phyloP scores from a whole-genome alignment of 495 filamentous ascomycete genomes.

The Penicillium mononematosum region DNA sequence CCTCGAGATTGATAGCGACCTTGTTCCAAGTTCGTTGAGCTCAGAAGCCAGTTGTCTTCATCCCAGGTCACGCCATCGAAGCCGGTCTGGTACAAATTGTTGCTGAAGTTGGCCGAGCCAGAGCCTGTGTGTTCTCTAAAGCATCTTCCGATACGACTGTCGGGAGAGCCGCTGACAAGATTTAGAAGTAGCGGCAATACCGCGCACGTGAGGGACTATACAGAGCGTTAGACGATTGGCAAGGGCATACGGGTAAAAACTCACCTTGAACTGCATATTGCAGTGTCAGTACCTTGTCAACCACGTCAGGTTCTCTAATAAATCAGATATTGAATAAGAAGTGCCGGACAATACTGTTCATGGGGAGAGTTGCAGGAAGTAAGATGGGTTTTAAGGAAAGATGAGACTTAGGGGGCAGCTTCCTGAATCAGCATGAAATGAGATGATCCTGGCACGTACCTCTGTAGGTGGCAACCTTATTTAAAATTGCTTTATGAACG shows the following conservation, averaged over 20 bases:
- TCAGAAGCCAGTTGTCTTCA: conserved; percentile 60
- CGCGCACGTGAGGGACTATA: conserved; percentile 14
- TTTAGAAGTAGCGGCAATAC: conserved; percentile 20
- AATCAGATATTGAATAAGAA: neutral
- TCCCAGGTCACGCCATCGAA: conserved; percentile 61
- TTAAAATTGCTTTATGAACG: conserved; percentile 7
- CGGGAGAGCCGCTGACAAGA: conserved; percentile 14
- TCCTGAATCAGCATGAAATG: conserved; percentile 3
- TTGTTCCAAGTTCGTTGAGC: conserved; percentile 53
- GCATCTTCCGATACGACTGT: conserved; percentile 15
- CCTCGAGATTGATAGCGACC: conserved; percentile 63
- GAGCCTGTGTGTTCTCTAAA: conserved; percentile 18
- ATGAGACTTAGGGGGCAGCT: conserved; percentile 2
- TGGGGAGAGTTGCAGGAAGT: neutral
- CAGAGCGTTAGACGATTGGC: conserved; percentile 1
- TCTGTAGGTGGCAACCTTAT: conserved; percentile 3
- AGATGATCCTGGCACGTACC: conserved; percentile 22
- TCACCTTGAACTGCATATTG: conserved; percentile 29
- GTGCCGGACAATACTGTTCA: neutral
- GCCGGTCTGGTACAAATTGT: conserved; percentile 44
- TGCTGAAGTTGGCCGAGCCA: conserved; percentile 18
- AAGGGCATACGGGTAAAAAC: neutral
- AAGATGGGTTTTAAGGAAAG: neutral
- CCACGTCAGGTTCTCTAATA: neutral
- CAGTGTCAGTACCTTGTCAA: conserved; percentile 2